Percentiles rank a stretch among this genome's conserved stretches.
Conservation (phyloP, 495 filamentous ascomycete species). For the Lasiosphaeria miniovina region DNA sequence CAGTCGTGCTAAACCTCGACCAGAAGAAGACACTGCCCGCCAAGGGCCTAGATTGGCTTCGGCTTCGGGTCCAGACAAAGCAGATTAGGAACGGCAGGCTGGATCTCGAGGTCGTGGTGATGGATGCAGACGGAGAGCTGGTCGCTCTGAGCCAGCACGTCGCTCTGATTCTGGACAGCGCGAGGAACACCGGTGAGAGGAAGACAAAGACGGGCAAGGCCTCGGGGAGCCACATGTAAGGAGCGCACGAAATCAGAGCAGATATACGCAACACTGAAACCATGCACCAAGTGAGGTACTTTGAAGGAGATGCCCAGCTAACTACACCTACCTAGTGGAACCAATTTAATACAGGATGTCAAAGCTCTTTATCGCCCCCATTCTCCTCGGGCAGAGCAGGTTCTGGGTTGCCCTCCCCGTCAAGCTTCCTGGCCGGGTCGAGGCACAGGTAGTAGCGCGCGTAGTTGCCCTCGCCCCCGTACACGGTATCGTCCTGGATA, state of each 20-base stretch:
- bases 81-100: constrained; percentile 60
- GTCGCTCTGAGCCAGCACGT: constrained; percentile 64
- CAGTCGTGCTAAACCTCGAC: constrained; percentile 66
- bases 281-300: too few relatives aligned
- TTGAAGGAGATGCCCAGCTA: too few relatives aligned
- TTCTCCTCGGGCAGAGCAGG: too few relatives aligned
- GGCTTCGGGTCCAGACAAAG: constrained; percentile 54
- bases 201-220: neutral
- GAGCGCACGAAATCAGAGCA: too few relatives aligned
- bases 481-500: constrained; percentile 2
- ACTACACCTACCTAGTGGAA: too few relatives aligned
- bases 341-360: too few relatives aligned
- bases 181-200: constrained; percentile 30
- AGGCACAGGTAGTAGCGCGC: neutral
- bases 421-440: too few relatives aligned
- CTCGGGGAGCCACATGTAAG: neutral
- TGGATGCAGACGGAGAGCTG: constrained; percentile 55
- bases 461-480: constrained; percentile 2
- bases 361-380: too few relatives aligned
- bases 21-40: constrained; percentile 60
- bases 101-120: constrained; percentile 62
- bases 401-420: too few relatives aligned
- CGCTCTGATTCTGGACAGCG: constrained; percentile 49
- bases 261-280: too few relatives aligned
- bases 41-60: constrained; percentile 64